These are phyloP conservation scores for Glaciozyma antarctica DNA, from an alignment of 768 basidiomycete species.

Conservation along the genomic window DNA sequence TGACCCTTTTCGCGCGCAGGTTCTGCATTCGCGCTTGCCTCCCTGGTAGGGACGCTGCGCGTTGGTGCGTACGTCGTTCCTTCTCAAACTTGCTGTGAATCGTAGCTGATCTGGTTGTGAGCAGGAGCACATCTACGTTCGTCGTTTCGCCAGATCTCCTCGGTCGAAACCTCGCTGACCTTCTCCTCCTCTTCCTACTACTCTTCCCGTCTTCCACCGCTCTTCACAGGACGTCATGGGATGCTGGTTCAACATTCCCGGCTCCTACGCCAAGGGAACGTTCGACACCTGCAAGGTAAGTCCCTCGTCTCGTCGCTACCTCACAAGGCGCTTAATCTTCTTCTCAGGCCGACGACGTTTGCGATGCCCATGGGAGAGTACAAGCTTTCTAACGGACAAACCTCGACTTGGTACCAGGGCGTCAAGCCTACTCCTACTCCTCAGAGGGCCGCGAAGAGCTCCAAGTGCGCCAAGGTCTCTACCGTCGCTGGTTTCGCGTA, in stretches of 20 bases:
- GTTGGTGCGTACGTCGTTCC: neutral
- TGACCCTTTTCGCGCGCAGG: too few species aligned
- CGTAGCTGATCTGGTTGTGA: too few species aligned
- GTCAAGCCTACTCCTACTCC: constrained; percentile 5
- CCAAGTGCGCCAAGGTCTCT: constrained; percentile 2
- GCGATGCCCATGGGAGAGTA: too few species aligned
- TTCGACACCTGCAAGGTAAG: constrained; percentile 40
- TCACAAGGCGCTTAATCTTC: too few species aligned
- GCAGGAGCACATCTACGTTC: neutral
- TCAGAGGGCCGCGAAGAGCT: neutral
- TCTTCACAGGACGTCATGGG: constrained; percentile 46
- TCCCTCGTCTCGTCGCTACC: too few species aligned
- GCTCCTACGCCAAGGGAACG: constrained; percentile 42
- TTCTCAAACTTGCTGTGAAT: too few species aligned
- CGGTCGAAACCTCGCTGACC: neutral
- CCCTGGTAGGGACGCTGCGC: neutral
- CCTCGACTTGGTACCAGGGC: constrained; percentile 56
- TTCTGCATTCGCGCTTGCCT: constrained; percentile 37
- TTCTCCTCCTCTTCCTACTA: neutral
- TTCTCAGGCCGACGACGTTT: too few species aligned
- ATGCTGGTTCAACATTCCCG: constrained; percentile 42
- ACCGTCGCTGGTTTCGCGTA: neutral
- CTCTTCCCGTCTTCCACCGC: too few species aligned
- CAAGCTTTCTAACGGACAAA: constrained; percentile 19
- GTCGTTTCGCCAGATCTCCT: neutral